Percentiles rank a stretch among this genome's conserved stretches.
phyloP scores from a whole-genome alignment of 225 moss, liverwort and hornwort species.

The Thuidium tamariscinum region DNA sequence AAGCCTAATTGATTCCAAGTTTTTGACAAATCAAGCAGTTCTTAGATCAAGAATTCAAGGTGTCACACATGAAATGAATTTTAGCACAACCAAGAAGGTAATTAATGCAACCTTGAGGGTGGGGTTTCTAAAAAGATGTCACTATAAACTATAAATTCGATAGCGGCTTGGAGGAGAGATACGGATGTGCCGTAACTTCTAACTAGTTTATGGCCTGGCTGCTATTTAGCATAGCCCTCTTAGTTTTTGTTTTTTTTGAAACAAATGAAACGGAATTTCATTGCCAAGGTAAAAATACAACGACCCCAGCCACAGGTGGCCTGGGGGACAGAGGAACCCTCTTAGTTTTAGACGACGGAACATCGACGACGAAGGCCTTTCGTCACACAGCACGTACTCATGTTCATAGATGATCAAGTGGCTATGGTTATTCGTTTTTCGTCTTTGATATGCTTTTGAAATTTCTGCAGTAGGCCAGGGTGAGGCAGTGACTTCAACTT shows the following conservation, averaged over 20 bases:
- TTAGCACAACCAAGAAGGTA: not conserved
- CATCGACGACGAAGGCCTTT: not conserved
- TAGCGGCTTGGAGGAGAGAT: not conserved
- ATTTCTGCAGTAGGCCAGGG: not conserved
- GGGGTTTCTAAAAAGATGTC: not conserved
- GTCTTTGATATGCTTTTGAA: not conserved
- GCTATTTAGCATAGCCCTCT: not conserved
- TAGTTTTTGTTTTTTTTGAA: too few species aligned
- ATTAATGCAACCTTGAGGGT: not conserved
- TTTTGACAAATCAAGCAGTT: too few species aligned
- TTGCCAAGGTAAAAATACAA: too few species aligned
- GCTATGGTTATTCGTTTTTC: too few species aligned
- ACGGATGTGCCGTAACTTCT: not conserved
- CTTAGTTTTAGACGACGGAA: not conserved
- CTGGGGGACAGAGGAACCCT: too few species aligned
- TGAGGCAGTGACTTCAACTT: not conserved
- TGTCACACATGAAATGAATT: not conserved
- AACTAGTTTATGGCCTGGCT: not conserved
- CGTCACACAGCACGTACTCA: not conserved
- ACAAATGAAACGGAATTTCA: too few species aligned
- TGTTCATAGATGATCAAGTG: not conserved
- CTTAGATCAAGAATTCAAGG: not conserved
- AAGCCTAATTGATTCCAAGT: not conserved
- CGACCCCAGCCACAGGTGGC: too few species aligned
- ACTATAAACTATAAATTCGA: not conserved